phyloP scores from a whole-genome alignment of 352 stramenopile genomes.

The Globisporangium middletonii region DNA sequence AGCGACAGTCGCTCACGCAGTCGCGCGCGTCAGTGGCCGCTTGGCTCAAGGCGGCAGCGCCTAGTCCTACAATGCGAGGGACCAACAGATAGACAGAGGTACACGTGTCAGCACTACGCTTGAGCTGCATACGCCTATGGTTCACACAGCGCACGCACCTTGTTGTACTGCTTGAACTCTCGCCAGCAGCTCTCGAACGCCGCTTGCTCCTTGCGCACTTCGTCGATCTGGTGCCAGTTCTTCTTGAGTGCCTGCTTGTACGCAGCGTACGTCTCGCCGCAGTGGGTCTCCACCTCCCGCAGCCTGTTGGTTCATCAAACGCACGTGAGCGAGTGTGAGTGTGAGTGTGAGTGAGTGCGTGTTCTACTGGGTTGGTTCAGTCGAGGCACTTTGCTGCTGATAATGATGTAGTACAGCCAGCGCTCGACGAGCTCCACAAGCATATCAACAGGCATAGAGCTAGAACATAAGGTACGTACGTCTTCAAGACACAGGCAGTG shows the following conservation, averaged over 20 bases:
- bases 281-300: slow-evolving; percentile 72
- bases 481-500: slow-evolving; percentile 81
- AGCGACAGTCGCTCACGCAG: too few relatives aligned
- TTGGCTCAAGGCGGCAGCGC: too few relatives aligned
- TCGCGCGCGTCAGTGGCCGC: too few relatives aligned
- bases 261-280: slow-evolving; percentile 78
- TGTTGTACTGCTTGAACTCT: slow-evolving; percentile 66
- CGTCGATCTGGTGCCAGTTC: slow-evolving; percentile 85
- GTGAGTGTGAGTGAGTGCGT: neutral
- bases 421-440: neutral
- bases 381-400: too few relatives aligned
- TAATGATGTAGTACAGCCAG: neutral
- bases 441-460: neutral
- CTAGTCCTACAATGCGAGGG: too few relatives aligned
- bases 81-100: neutral
- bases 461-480: slow-evolving; percentile 32
- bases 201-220: slow-evolving; percentile 81
- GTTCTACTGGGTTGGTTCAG: too few relatives aligned
- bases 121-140: neutral
- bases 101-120: neutral
- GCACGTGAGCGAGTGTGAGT: neutral
- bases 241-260: slow-evolving; percentile 88
- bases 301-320: slow-evolving; percentile 29
- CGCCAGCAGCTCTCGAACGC: slow-evolving; percentile 82
- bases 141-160: slow-evolving; percentile 1